These are phyloP conservation scores for Termitomyces sp. DNA, from an alignment of 768 basidiomycete genomes.

Conservation along the genomic window DNA sequence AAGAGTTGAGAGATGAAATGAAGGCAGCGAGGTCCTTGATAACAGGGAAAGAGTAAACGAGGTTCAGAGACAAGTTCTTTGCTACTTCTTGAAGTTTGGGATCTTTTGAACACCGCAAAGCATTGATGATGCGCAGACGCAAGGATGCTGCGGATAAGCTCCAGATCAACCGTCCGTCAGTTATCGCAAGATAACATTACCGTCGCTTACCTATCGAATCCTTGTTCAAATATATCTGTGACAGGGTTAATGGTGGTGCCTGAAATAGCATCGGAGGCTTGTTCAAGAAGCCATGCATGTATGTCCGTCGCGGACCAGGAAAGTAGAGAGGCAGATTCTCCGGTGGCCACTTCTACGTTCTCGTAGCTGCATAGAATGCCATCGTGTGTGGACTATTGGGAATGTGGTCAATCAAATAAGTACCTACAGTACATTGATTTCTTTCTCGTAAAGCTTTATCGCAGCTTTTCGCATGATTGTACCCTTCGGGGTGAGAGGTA, in stretches of 20 bases:
- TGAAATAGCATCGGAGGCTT: not conserved
- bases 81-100: conserved; percentile 11
- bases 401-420: not conserved
- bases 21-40: conserved; percentile 19
- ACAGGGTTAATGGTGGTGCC: not conserved
- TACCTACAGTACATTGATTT: conserved; percentile 38
- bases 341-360: not conserved
- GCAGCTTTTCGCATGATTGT: conserved; percentile 41
- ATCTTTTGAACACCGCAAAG: conserved; percentile 4
- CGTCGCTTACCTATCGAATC: conserved; percentile 2
- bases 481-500: conserved; percentile 44
- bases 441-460: conserved; percentile 34
- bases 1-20: not conserved
- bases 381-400: not conserved
- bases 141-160: conserved; percentile 2
- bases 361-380: not conserved
- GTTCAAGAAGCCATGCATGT: conserved; percentile 1
- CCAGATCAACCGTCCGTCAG: not conserved
- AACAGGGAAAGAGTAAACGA: conserved; percentile 44
- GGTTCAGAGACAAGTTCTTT: conserved; percentile 29
- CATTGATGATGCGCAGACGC: conserved; percentile 1
- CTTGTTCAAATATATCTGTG: conserved; percentile 8
- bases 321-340: not conserved
- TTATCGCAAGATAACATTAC: not conserved
- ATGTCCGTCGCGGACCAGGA: conserved; percentile 2